Percentiles rank a stretch among this genome's conserved stretches.
Conservation (phyloP, 139 green algal species). For the Pleodorina starrii region DNA sequence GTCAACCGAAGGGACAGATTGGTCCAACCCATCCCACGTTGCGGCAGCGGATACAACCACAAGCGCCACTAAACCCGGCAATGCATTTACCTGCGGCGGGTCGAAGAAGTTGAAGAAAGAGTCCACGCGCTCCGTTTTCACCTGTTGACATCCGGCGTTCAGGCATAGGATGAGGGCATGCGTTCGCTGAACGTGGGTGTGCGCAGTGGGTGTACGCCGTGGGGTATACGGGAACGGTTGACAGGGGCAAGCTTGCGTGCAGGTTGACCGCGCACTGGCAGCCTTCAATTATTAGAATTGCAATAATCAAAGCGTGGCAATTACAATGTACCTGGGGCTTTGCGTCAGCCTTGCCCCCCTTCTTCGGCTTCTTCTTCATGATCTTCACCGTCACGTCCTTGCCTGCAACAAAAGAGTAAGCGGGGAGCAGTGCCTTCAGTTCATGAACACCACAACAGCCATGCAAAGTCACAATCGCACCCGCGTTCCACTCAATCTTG, state of each 20-base stretch:
- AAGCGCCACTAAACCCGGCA: no score
- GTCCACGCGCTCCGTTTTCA: constrained; percentile 88
- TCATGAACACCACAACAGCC: not conserved
- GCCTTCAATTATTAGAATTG: no score
- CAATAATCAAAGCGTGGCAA: no score
- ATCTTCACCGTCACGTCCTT: constrained; percentile 95
- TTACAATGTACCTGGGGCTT: constrained; percentile 79
- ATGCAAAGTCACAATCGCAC: constrained; percentile 37
- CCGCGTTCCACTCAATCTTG: constrained; percentile 91
- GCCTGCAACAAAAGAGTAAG: constrained; percentile 42
- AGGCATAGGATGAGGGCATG: no score
- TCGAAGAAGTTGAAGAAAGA: constrained; percentile 98
- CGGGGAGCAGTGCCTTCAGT: no score
- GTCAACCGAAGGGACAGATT: not conserved
- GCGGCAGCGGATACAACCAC: no score
- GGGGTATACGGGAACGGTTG: no score
- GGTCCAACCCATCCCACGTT: no score
- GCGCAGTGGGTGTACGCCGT: no score
- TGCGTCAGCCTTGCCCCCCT: constrained; percentile 73
- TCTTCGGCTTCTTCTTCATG: constrained; percentile 97
- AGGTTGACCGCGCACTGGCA: no score
- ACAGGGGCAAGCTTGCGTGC: no score
- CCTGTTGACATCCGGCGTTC: constrained; percentile 8
- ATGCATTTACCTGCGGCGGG: constrained; percentile 80
- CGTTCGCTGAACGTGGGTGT: no score